Evolutionary conservation across 2,329 filamentous ascomycete species (phyloP), one percentile per base, ranked within the genome.

Genomic region (Colletotrichum karsti): DNA sequence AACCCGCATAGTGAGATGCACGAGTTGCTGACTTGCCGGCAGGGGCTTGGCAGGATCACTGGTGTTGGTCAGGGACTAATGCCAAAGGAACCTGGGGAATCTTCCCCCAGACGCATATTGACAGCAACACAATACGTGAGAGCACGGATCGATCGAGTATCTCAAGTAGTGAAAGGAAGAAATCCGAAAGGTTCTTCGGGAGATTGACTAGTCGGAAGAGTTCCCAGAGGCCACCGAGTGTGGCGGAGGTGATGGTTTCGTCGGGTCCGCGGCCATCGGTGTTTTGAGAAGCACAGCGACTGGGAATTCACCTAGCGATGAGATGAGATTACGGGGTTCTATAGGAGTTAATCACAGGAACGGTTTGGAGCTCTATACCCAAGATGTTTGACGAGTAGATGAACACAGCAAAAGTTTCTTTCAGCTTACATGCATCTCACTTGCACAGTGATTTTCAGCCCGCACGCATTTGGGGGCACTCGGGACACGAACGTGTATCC

Each of bases 1-100:
- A 7, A n/a, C 24, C n/a, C 2, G n/a, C 54, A 12, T 44, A 3
- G 7, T 30, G 46, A n/a, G 9, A 30, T 51, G 37, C 24, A 30
- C 37, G 5, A 58, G 37, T 35, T 10, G 53, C 63, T 69, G 10
- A 63, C 37, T 30, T 42, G 5, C 37, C 7, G 15, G 5, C 26
- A 85, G 84, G 81, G 81, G 71, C 79, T 3, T 80, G 84, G 63
- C 76, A 79, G 22, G 82, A 84, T 12, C 83, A 86, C 67, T 88
- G 86, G 86, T 88, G 85, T 74, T 88, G 86, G 86, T 83, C 82
- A 1, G 86, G 86, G 2, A 84, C 78, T 15, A 88, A 86, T 65
- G 72, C 82, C 39, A 86, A 84, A 67, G 85, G 85, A 4, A 85
- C 83, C 74, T 83, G 80, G 77, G 86, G 86, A 26, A 80, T 88